A percentile compares a stretch with the other conserved stretches of the same genome.
These are phyloP conservation scores for Paramecium bursaria DNA, from an alignment of 73 alveolate species.

Conservation along the genomic window DNA sequence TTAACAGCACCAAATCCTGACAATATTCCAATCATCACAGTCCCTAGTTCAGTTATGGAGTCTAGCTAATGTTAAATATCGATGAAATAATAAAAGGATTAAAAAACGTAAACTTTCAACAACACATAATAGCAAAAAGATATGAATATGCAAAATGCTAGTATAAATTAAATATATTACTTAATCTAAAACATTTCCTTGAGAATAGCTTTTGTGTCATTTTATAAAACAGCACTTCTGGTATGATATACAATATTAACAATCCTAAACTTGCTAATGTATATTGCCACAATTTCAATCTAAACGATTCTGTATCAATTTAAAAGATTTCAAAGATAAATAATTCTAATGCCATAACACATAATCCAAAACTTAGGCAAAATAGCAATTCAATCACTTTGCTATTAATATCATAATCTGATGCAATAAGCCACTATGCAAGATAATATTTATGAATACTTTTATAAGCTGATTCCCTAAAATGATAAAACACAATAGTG, in stretches of 20 bases:
- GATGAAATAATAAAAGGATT: not conserved
- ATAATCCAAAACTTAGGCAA: slow-evolving; percentile 38
- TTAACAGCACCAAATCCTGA: slow-evolving; percentile 61
- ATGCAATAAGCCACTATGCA: slow-evolving; percentile 18
- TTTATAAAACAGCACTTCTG: not conserved
- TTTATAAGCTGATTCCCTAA: slow-evolving; percentile 38
- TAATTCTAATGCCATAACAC: slow-evolving; percentile 27
- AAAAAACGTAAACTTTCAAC: not conserved
- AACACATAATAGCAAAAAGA: no score
- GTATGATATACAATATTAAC: slow-evolving; percentile 2
- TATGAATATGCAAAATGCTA: no score
- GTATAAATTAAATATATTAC: not conserved
- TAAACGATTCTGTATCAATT: not conserved
- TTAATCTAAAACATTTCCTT: not conserved
- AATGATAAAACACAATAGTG: slow-evolving; percentile 2
- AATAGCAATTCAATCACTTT: slow-evolving; percentile 3
- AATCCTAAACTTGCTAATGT: slow-evolving; percentile 11
- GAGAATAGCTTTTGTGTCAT: not conserved
- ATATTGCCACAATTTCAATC: slow-evolving; percentile 21
- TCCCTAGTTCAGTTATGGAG: slow-evolving; percentile 31
- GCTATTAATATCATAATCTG: slow-evolving; percentile 57
- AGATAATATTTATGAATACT: not conserved
- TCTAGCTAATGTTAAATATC: not conserved
- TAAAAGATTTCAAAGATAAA: slow-evolving; percentile 43
- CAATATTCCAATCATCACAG: slow-evolving; percentile 36